These are phyloP conservation scores for Sambucus nigra DNA, from an alignment of 129 eudicot genomes.

Conservation along the genomic window DNA sequence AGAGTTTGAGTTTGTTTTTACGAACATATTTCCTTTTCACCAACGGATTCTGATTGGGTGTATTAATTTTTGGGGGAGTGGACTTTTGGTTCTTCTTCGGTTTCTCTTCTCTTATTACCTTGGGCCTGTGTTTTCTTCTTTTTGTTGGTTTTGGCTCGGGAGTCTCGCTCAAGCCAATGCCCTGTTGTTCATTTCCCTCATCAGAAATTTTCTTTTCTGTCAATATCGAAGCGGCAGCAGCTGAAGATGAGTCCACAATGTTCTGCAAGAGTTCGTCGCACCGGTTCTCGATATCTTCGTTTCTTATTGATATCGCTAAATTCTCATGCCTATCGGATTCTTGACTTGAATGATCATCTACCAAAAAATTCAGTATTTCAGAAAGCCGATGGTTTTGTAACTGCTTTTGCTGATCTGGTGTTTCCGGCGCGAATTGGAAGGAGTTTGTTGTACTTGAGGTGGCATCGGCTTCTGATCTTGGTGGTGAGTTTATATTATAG, in stretches of 20 bases:
- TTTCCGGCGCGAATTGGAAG: constrained; percentile 40
- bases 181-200: constrained; percentile 27
- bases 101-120: constrained; percentile 73
- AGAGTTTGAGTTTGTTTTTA: constrained; percentile 25
- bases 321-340: constrained; percentile 27
- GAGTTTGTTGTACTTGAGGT: constrained; percentile 18
- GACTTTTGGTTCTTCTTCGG: constrained; percentile 51
- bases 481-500: constrained; percentile 40
- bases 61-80: constrained; percentile 24
- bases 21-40: constrained; percentile 77
- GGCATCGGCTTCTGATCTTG: constrained; percentile 35
- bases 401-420: constrained; percentile 48
- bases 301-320: constrained; percentile 13
- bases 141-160: constrained; percentile 60
- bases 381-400: constrained; percentile 18
- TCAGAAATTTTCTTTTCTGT: constrained; percentile 21
- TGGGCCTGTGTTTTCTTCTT: constrained; percentile 76
- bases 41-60: constrained; percentile 14
- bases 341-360: constrained; percentile 20
- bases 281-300: constrained; percentile 19
- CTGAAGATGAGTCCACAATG: constrained; percentile 31
- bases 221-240: constrained; percentile 24
- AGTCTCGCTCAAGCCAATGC: constrained; percentile 66
- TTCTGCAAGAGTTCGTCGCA: constrained; percentile 21
- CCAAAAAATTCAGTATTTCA: constrained; percentile 11